Evolutionary conservation across 78 protist species (phyloP).

Genomic region (Dictyostelium capitatum): DNA sequence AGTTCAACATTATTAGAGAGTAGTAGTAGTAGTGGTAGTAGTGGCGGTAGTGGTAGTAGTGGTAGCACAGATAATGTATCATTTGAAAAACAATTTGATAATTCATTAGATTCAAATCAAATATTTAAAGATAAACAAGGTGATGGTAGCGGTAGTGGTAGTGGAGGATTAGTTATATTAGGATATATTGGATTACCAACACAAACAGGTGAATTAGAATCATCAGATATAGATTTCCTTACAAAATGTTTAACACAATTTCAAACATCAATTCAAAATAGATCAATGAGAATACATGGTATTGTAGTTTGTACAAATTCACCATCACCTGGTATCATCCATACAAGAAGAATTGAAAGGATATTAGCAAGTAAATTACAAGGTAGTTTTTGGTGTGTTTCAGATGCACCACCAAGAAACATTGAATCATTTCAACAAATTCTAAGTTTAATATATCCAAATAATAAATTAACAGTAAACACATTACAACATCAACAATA

Average conservation of each 20-base stretch:
- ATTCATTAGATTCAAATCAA: not conserved
- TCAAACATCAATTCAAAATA: not conserved
- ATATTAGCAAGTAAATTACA: conserved; percentile 45
- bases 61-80: not conserved
- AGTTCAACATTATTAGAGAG: conserved; percentile 2
- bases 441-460: conserved; percentile 61
- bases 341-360: conserved; percentile 64
- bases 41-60: no score
- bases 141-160: no score
- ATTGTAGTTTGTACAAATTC: conserved; percentile 67
- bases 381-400: conserved; percentile 70
- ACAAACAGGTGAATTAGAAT: conserved; percentile 13
- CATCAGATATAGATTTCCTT: conserved; percentile 41
- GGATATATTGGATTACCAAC: conserved; percentile 70
- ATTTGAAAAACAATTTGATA: not conserved
- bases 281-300: conserved; percentile 37
- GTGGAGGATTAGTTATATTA: not conserved
- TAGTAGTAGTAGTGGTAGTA: not conserved
- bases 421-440: conserved; percentile 68
- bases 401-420: conserved; percentile 71
- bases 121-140: not conserved
- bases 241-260: conserved; percentile 34
- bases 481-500: not conserved
- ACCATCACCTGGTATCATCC: conserved; percentile 49
- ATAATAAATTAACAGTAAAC: conserved; percentile 13